Base-by-base conservation (phyloP, 495 filamentous ascomycete species). In the Podospora comata region DNA sequence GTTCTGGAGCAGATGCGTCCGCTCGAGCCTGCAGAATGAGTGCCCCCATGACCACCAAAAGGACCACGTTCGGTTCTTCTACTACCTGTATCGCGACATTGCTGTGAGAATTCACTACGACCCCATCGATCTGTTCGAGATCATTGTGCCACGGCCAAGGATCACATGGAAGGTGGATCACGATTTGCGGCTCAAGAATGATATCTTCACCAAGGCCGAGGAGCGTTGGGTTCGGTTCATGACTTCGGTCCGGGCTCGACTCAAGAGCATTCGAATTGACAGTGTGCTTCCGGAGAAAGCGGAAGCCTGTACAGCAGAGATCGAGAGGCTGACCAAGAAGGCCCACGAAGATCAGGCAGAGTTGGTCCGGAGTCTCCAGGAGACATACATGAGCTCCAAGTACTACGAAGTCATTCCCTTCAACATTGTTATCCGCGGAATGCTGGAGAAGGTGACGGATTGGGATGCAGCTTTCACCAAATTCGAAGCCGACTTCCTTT, bases 141-240 rank as follows among this genome's bases (percentile, higher is more conserved):
- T 99, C 61, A 87, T 97, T 63, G 95, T 98, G 27, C 96, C 96
- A 15, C 84, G 94, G 28, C 87, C 91, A 13, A 88, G 90, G 60
- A 88, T 99, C 44, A 97, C 93, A 1, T 99, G 96, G 93, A 97
- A 97, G 77, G 94, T 97, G 9, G 94, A 97, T 68, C 90, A 93
- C 68, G 95, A 99, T 73, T 78, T 99, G 60, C 89, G 83, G 66
- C 82, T 98, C 68, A 96, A 94, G 76, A 98, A 99, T 71, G 92
- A 96, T n/a, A 84, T 96, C 53, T 97, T 90, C 72, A 81, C 80
- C 18, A 90, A 89, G 69, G 89, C 87, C 54, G 91, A 96, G 70
- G 88, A 92, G 19, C 89, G 92, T 6, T 87, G 97, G 71, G 89
- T 86, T 67, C 88, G 89, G 15, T 99, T 97, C 79, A 96, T 96